These are phyloP conservation scores for Oropetium thomaeum DNA, from an alignment of 176 grass and related monocot species.

Conservation along the genomic window DNA sequence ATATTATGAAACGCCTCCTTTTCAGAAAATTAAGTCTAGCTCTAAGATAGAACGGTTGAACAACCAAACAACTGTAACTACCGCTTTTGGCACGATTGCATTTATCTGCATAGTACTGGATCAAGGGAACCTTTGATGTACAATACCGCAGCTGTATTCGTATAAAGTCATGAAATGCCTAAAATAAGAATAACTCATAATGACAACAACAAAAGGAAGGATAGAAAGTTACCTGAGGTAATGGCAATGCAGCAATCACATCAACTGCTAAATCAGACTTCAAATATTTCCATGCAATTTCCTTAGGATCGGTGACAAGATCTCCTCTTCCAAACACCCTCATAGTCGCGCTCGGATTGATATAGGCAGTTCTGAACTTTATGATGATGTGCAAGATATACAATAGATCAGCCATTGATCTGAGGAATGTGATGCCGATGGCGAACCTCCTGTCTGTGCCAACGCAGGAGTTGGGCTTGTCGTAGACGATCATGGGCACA, in stretches of 20 bases:
- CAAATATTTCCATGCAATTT: conserved; percentile 84
- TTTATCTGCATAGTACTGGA: no score
- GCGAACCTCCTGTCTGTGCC: conserved; percentile 52
- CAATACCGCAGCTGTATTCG: not conserved
- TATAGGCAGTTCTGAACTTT: conserved; percentile 89
- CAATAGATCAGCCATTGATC: conserved; percentile 72
- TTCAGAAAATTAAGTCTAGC: not conserved
- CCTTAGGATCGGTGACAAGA: conserved; percentile 70
- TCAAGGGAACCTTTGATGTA: not conserved
- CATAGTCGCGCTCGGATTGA: conserved; percentile 57
- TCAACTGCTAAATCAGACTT: conserved; percentile 77
- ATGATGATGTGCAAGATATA: conserved; percentile 75
- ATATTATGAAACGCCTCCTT: conserved; percentile 5
- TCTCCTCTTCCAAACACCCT: conserved; percentile 90
- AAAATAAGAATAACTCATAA: not conserved
- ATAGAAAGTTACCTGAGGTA: conserved; percentile 73
- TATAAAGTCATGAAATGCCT: not conserved
- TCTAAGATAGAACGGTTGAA: not conserved
- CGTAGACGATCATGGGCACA: conserved; percentile 54
- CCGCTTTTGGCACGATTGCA: not conserved
- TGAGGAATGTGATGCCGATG: conserved; percentile 62
- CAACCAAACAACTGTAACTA: not conserved
- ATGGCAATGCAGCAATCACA: conserved; percentile 75
- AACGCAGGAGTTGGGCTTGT: conserved; percentile 36
- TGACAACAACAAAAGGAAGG: conserved; percentile 8